A percentile compares a stretch with the other conserved stretches of the same genome.
These are phyloP conservation scores for Fraxinus baroniana DNA, from an alignment of 305 asterid genomes.

Conservation along the genomic window DNA sequence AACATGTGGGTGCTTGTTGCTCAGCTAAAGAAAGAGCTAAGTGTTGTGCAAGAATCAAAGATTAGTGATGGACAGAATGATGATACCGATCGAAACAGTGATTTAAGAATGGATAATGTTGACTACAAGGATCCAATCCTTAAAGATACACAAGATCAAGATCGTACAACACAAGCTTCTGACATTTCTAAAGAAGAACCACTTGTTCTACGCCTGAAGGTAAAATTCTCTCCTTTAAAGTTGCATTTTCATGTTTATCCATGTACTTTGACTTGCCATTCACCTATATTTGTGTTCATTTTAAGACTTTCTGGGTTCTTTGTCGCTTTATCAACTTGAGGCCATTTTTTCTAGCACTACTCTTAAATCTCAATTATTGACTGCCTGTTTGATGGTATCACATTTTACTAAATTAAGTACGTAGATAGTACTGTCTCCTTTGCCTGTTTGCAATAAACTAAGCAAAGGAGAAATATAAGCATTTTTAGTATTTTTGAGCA, in stretches of 20 bases:
- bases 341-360: neutral
- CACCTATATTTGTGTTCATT: neutral
- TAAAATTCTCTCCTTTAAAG: conserved; percentile 30
- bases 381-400: conserved; percentile 1
- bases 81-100: conserved; percentile 35
- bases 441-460: neutral
- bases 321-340: conserved; percentile 2
- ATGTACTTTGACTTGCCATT: neutral
- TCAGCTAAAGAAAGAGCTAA: conserved; percentile 80
- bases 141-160: conserved; percentile 37
- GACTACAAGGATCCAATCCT: conserved; percentile 37
- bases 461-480: neutral
- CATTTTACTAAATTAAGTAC: neutral
- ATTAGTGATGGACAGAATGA: conserved; percentile 36
- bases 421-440: neutral
- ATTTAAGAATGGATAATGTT: conserved; percentile 37
- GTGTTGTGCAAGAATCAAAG: conserved; percentile 45
- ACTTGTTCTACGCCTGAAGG: conserved; percentile 86
- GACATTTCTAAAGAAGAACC: conserved; percentile 70
- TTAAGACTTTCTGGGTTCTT: neutral
- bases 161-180: conserved; percentile 37
- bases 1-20: conserved; percentile 99
- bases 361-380: neutral
- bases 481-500: neutral
- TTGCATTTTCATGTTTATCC: conserved; percentile 10